Base-by-base conservation (phyloP, 1,284 basidiomycete genomes). In the Inonotus obliquus region DNA sequence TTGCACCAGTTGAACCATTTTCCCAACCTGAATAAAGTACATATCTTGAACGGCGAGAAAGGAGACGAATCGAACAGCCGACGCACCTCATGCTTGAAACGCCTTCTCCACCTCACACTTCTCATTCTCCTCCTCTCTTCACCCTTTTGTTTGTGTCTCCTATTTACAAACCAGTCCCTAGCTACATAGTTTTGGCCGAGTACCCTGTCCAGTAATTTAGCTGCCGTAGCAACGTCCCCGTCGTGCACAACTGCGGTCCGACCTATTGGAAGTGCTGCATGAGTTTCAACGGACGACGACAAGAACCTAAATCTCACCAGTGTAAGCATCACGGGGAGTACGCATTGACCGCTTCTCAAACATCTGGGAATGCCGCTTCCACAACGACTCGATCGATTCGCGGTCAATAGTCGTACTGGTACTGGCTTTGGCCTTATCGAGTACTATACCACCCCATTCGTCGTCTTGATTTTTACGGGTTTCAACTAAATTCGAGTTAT, bases 71-170 rank as follows among this genome's bases (percentile, higher is more conserved):
- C 32, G 27, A 37, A 7, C 6, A 35, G 17, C n/a, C 29, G 61
- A 76, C 79, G 64, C 72, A 86, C 87, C 79, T 87, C 83, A 69
- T 86, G 76, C 54, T 86, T 84, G 72, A 89, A 90, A 63, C 79
- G 79, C 68, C 78, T 81, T 68, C 86, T 79, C 84, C 86, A 88
- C 62, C 86, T 78, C 69, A 85, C 76, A 67, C 86, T 88, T 61
- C 72, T 74, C 66, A 89, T 71, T 68, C 86, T 78, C 63, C 85
- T 78, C 63, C 86, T 81, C 70, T 87, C 87, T 57, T 76, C 79
- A 54, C 87, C 86, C 72, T 83, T 83, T 75, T 87, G 87, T 72
- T 91, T 89, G 69, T 92, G 89, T 66, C 90, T 77, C 64, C 80
- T 76, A 54, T 77, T 71, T 66, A 76, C 66, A 54, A 77, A 75